Conservation (phyloP, 2,329 filamentous ascomycete species). For the Cyclaneusma minus region DNA sequence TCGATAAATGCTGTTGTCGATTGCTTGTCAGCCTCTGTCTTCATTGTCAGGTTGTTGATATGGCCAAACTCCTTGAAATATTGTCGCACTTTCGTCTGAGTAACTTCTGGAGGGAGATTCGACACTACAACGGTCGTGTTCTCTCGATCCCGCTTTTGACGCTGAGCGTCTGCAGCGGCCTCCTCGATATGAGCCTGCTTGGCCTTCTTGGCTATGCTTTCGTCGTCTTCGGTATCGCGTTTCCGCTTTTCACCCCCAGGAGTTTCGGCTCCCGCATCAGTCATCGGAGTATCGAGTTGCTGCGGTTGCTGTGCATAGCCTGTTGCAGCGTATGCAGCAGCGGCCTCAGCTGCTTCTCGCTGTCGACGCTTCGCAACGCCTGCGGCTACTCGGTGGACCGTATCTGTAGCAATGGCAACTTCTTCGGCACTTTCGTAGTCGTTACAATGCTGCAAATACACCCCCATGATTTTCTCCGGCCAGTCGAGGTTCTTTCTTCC, state of each 20-base stretch:
- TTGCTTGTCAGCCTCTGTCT: conserved; percentile 42
- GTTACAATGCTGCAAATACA: conserved; percentile 69
- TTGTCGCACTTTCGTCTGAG: conserved; percentile 61
- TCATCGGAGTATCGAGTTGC: too few relatives aligned
- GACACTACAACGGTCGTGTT: conserved; percentile 73
- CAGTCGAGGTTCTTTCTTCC: conserved; percentile 49
- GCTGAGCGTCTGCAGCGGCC: conserved; percentile 19
- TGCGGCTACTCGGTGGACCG: conserved; percentile 53
- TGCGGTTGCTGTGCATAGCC: conserved; percentile 17
- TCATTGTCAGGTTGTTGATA: conserved; percentile 61
- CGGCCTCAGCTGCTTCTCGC: conserved; percentile 45
- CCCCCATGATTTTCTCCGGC: conserved; percentile 60
- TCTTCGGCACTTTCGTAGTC: conserved; percentile 72
- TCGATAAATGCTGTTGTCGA: conserved; percentile 66
- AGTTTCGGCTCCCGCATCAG: conserved; percentile 16
- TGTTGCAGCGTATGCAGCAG: conserved; percentile 30
- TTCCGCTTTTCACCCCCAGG: conserved; percentile 43
- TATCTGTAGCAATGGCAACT: conserved; percentile 58
- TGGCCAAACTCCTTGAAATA: conserved; percentile 87
- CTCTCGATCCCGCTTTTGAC: conserved; percentile 69
- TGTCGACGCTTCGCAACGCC: conserved; percentile 47
- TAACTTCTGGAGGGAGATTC: conserved; percentile 55
- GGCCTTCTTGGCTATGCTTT: conserved; percentile 50
- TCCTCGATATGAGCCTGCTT: conserved; percentile 26
- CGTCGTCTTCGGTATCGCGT: conserved; percentile 30